Percentiles rank a stretch among this genome's conserved stretches.
phyloP scores from a whole-genome alignment of 805 yeast genomes.

The Pichia exigua region DNA sequence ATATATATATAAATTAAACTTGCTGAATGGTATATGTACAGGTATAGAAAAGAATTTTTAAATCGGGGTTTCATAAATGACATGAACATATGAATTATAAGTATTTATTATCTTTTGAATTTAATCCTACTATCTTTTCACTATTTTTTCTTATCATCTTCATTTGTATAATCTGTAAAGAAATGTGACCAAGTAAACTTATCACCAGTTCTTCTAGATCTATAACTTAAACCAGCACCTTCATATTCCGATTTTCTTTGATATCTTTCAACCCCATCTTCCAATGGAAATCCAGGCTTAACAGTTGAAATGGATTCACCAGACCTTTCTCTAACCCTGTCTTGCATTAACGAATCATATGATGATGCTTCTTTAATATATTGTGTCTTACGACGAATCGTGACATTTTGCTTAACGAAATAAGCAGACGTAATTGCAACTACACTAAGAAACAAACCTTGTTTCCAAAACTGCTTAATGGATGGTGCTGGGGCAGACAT shows the following conservation, averaged over 20 bases:
- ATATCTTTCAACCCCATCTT: constrained; percentile 31
- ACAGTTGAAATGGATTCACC: constrained; percentile 21
- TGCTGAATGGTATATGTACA: not conserved
- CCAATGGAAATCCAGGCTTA: constrained; percentile 29
- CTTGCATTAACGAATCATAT: constrained; percentile 24
- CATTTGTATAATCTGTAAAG: constrained; percentile 11
- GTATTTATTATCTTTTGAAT: not conserved
- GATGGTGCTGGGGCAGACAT: constrained; percentile 17
- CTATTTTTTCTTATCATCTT: constrained; percentile 2
- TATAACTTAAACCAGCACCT: constrained; percentile 58
- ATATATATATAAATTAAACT: not conserved
- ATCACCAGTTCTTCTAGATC: constrained; percentile 35
- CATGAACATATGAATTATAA: not conserved
- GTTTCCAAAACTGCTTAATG: constrained; percentile 27
- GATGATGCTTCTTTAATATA: constrained; percentile 29
- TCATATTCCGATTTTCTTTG: constrained; percentile 56
- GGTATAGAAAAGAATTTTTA: not conserved
- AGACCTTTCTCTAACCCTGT: constrained; percentile 14
- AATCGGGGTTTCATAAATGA: not conserved
- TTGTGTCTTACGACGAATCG: constrained; percentile 28
- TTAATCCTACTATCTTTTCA: not conserved
- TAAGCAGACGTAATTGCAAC: constrained; percentile 29
- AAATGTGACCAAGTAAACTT: constrained; percentile 20
- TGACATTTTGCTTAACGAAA: constrained; percentile 29
- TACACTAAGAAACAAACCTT: constrained; percentile 21